Conservation (phyloP, 192 early-diverging fungal species). For the Mortierella claussenii region DNA sequence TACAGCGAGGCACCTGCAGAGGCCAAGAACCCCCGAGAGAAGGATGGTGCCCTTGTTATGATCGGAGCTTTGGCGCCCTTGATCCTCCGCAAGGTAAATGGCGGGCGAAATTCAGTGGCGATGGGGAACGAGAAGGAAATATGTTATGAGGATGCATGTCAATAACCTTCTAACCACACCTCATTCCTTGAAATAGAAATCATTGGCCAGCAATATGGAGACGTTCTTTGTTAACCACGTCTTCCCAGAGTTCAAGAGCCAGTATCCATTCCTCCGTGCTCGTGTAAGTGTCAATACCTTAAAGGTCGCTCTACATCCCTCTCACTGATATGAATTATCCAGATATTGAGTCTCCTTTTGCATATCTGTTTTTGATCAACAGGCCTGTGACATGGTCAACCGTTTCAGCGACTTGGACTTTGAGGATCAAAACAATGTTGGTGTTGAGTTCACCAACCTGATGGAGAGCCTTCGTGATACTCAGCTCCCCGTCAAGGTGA, state of each 20-base stretch:
- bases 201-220: slow-evolving; percentile 82
- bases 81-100: slow-evolving; percentile 72
- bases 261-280: slow-evolving; percentile 82
- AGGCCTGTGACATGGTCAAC: slow-evolving; percentile 63
- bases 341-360: too few species aligned
- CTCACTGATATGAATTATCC: too few species aligned
- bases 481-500: slow-evolving; percentile 90
- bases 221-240: slow-evolving; percentile 87
- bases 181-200: too few species aligned
- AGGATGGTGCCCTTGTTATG: slow-evolving; percentile 94
- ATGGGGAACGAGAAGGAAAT: too few species aligned
- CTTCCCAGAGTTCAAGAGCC: slow-evolving; percentile 91
- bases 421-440: slow-evolving; percentile 64
- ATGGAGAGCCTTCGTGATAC: slow-evolving; percentile 76
- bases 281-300: too few species aligned
- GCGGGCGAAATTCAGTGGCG: too few species aligned
- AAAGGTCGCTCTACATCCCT: too few species aligned
- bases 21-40: slow-evolving; percentile 76
- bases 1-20: slow-evolving; percentile 76
- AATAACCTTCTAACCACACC: too few species aligned
- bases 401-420: slow-evolving; percentile 73
- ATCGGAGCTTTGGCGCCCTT: slow-evolving; percentile 78
- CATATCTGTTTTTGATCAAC: too few species aligned
- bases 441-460: slow-evolving; percentile 59
- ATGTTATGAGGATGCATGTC: neutral